These are phyloP conservation scores for Lyophyllum shimeji DNA, from an alignment of 768 basidiomycete genomes.

Conservation along the genomic window DNA sequence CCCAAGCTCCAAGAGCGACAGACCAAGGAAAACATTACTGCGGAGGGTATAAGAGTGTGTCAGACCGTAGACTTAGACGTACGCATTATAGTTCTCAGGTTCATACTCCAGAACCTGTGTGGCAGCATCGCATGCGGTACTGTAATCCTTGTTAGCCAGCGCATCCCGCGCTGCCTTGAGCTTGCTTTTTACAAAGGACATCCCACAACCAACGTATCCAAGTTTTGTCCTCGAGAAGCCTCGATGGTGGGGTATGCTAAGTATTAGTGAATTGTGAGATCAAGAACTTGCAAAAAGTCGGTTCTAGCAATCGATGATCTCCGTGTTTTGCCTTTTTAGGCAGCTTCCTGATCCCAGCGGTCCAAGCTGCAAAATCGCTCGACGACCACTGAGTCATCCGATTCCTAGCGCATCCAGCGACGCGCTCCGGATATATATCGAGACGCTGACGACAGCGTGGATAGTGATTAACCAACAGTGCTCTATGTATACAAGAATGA, in stretches of 20 bases:
- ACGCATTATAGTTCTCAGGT: constrained; percentile 87
- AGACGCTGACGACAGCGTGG: not conserved
- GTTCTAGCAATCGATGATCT: not conserved
- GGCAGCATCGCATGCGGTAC: constrained; percentile 64
- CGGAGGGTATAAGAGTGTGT: not conserved
- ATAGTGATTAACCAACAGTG: not conserved
- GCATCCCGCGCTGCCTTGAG: constrained; percentile 80
- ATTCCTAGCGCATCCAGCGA: too few species aligned
- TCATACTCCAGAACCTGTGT: constrained; percentile 71
- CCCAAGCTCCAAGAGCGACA: constrained; percentile 76
- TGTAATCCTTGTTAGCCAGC: constrained; percentile 73
- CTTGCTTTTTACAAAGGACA: constrained; percentile 65
- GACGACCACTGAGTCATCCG: too few species aligned
- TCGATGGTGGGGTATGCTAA: too few species aligned
- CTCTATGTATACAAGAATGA: not conserved
- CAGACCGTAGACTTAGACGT: constrained; percentile 28
- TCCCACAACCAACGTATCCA: constrained; percentile 3
- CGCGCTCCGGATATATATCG: too few species aligned
- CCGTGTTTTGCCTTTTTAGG: not conserved
- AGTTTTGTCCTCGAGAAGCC: too few species aligned
- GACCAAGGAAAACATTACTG: constrained; percentile 84
- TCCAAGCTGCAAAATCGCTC: too few species aligned
- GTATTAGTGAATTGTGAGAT: too few species aligned
- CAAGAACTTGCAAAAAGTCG: not conserved
- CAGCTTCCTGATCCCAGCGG: too few species aligned